A percentile compares a stretch with the other conserved stretches of the same genome.
These are phyloP conservation scores for Scutellospora calospora DNA, from an alignment of 371 early-diverging fungal genomes.

Conservation along the genomic window DNA sequence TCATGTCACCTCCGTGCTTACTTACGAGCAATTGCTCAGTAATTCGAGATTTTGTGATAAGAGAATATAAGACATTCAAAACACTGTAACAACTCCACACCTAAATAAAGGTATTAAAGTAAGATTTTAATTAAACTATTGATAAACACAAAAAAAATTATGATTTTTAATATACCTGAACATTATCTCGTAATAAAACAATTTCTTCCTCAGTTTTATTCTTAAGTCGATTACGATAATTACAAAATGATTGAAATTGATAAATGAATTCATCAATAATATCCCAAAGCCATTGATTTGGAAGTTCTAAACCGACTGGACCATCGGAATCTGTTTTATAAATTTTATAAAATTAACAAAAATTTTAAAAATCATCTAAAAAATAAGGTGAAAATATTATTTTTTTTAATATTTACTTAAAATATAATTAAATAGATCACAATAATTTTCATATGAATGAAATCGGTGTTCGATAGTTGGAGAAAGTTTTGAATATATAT, in stretches of 20 bases:
- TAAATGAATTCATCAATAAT: constrained; percentile 98
- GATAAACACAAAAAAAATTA: too few species aligned
- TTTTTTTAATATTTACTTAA: constrained; percentile 74
- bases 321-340: constrained; percentile 77
- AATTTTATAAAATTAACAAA: neutral
- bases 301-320: constrained; percentile 88
- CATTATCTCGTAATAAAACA: constrained; percentile 80
- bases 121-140: neutral
- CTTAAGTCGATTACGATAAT: constrained; percentile 86
- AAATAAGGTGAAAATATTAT: neutral
- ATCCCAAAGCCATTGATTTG: constrained; percentile 98
- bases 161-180: constrained; percentile 61
- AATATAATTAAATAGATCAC: constrained; percentile 95
- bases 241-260: constrained; percentile 97
- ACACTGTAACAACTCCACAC: constrained; percentile 97
- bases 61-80: constrained; percentile 92
- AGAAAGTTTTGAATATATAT: constrained; percentile 89
- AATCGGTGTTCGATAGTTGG: constrained; percentile 90
- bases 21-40: constrained; percentile 89
- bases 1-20: constrained; percentile 90
- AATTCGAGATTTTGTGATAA: constrained; percentile 94
- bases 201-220: constrained; percentile 85
- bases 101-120: constrained; percentile 38
- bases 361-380: neutral
- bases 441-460: constrained; percentile 94